phyloP scores from a whole-genome alignment of 495 filamentous ascomycete genomes.

The Monascus purpureus region DNA sequence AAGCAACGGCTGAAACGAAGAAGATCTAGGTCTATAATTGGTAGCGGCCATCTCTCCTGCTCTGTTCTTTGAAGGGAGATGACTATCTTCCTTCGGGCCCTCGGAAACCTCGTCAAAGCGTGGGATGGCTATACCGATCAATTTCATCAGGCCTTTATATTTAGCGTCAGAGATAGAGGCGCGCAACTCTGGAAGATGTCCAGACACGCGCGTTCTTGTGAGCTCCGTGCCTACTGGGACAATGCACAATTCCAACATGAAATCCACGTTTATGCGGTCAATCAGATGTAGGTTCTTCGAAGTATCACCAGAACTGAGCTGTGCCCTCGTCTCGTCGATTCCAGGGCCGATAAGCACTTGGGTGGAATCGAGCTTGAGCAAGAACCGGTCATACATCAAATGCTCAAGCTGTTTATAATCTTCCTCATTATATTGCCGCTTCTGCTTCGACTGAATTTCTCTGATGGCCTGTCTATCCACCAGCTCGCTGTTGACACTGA shows the following conservation, averaged over 20 bases:
- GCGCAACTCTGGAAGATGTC: constrained; percentile 83
- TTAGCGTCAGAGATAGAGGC: constrained; percentile 86
- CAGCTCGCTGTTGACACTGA: constrained; percentile 82
- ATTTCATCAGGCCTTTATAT: constrained; percentile 89
- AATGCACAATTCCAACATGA: constrained; percentile 82
- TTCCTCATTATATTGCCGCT: constrained; percentile 71
- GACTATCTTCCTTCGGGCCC: constrained; percentile 10
- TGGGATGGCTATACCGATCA: constrained; percentile 91
- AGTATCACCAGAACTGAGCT: constrained; percentile 56
- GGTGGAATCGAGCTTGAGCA: constrained; percentile 81
- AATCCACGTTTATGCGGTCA: constrained; percentile 93
- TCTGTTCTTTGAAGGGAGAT: constrained; percentile 12
- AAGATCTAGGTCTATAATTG: constrained; percentile 33
- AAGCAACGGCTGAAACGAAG: constrained; percentile 48
- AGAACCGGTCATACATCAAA: constrained; percentile 91
- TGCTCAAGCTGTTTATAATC: constrained; percentile 78
- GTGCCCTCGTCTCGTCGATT: constrained; percentile 76
- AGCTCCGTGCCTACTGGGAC: constrained; percentile 86
- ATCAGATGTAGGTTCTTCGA: constrained; percentile 74
- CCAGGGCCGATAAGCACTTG: constrained; percentile 94
- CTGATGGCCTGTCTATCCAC: constrained; percentile 79
- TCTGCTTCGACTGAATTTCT: constrained; percentile 83
- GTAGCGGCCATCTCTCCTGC: constrained; percentile 12
- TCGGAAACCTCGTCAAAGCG: constrained; percentile 47
- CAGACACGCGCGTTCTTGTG: constrained; percentile 82